Base-by-base conservation (phyloP, 2,329 filamentous ascomycete species). In the Nectriaceae sp. region DNA sequence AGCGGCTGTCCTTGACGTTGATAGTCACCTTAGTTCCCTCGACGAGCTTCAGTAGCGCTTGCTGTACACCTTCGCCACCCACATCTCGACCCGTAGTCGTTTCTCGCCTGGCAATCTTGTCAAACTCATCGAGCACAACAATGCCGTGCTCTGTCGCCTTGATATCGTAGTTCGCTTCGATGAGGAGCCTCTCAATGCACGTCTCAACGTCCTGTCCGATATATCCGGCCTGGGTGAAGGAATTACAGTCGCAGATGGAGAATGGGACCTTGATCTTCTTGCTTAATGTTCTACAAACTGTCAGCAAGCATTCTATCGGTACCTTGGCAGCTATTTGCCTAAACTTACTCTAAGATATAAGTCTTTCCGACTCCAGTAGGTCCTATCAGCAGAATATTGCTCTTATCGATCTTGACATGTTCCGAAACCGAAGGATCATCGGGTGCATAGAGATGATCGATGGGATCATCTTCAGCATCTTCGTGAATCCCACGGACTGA, bases 151-250 rank as follows among this genome's bases (percentile, higher is more conserved):
- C 93, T 6, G 91, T 87, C 46, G 87, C 84, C 49, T 85, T 84
- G 21, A 94, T 83, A 59, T 96, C 89, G 68, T 96, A 96, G 66
- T 95, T 93, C 8, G 93, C 85, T 50, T 95, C 91, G 46, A 95
- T 89, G 10, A 99, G 77, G 21, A 99, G 78, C 38, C 94, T 82
- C 64, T 97, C 90, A 35, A 99, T 90, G 61, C 93, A 97, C 1
- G 90, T 87, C 66, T 99, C 94, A n/a, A 93, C 93, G 65, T 99
- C 94, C 65, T 97, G 93, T 22, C 94, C 94, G 58, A 99, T 97
- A 62, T 99, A 99, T 21, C 94, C 93, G 4, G 93, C 93, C 71
- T 97, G 93, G 0, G 93, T 97, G 55, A 97, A 91, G 5, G 92
- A 89, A 42, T 94, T 97, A 69, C 93, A 97, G 70, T 97, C 93